Evolutionary conservation across 352 stramenopile genomes (phyloP), one percentile per base, ranked within the genome.

Genomic region (Phytophthora sansomeana): DNA sequence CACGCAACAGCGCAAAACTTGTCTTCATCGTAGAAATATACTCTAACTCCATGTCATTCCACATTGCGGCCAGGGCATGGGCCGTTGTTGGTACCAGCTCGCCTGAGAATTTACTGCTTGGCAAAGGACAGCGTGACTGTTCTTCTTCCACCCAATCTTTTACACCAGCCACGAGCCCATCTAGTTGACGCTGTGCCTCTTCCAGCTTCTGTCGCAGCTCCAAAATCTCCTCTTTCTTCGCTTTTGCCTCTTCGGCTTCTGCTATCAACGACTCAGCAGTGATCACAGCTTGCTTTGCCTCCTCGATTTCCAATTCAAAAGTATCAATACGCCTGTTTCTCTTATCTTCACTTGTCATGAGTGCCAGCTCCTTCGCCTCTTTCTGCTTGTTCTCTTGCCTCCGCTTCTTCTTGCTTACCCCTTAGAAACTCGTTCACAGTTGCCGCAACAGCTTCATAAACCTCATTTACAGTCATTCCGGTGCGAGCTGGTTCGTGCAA

Each of bases 201-300:
- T 87, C 75, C 29, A 84, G n/a, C 6, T 65, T 74, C 10, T 65
- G 57, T 7, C 76, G 74, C n/a, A 88, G 61, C 41, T 89, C 83
- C 0, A 70, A 48, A 33, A 89, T 44, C 33, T 94, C 83, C 30
- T 94, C 85, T 60, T 94, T 94, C 58, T 94, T 94, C 21, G 77
- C 80, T 50, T 91, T 94, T 13, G 77, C 70, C 41, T 92, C 83
- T 71, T 93, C 85, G 6, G 74, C 85, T 41, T 88, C 78, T 9
- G 80, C 67, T 7, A 94, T 50, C 0, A 67, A 57, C 2, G 75
- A 65, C 41, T 88, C 72, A 1, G 74, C 68, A 6, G 53, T 65
- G 2, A 54, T 17, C 8, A 90, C 72, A 11, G 73, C 63, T 7
- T 76, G 66, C 41, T 89, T 72, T 17, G 80, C 81, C 28, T 63